These are phyloP conservation scores for Eragrostis nindensis DNA, from an alignment of 176 grass and related monocot genomes.

Conservation along the genomic window DNA sequence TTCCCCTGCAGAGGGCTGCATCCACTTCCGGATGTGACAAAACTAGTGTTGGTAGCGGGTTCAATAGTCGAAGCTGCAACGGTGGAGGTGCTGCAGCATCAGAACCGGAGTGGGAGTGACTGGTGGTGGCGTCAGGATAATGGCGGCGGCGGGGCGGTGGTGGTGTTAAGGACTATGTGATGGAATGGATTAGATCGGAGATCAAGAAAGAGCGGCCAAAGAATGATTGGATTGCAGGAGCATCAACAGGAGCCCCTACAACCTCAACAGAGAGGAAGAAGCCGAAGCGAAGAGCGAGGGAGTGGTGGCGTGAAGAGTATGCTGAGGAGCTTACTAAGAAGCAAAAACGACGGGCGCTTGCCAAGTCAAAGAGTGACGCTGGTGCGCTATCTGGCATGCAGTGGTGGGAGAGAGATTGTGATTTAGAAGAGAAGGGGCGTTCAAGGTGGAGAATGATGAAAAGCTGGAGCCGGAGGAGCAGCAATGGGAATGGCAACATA, in stretches of 20 bases:
- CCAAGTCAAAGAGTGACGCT: slow-evolving; percentile 65
- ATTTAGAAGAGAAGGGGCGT: slow-evolving; percentile 53
- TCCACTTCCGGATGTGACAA: slow-evolving; percentile 75
- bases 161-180: slow-evolving; percentile 88
- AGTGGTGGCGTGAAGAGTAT: slow-evolving; percentile 99
- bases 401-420: slow-evolving; percentile 83
- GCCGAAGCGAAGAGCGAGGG: slow-evolving; percentile 62
- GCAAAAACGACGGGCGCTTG: slow-evolving; percentile 59
- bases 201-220: slow-evolving; percentile 95
- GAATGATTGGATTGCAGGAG: slow-evolving; percentile 68
- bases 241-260: slow-evolving; percentile 36
- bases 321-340: slow-evolving; percentile 90
- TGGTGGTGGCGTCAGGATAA: slow-evolving; percentile 99
- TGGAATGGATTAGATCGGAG: slow-evolving; percentile 98
- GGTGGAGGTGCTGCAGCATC: slow-evolving; percentile 53
- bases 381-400: slow-evolving; percentile 44
- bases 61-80: slow-evolving; percentile 53
- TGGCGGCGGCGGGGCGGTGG: slow-evolving; percentile 38
- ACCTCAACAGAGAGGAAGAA: slow-evolving; percentile 53
- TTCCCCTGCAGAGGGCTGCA: slow-evolving; percentile 54
- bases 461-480: slow-evolving; percentile 70
- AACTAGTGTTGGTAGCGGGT: slow-evolving; percentile 54
- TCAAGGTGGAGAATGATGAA: slow-evolving; percentile 79
- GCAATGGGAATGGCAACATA: slow-evolving; percentile 52
- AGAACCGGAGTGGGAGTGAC: slow-evolving; percentile 57